Evolutionary conservation across 2,329 filamentous ascomycete species (phyloP).

Genomic region (Aspergillus terreus): DNA sequence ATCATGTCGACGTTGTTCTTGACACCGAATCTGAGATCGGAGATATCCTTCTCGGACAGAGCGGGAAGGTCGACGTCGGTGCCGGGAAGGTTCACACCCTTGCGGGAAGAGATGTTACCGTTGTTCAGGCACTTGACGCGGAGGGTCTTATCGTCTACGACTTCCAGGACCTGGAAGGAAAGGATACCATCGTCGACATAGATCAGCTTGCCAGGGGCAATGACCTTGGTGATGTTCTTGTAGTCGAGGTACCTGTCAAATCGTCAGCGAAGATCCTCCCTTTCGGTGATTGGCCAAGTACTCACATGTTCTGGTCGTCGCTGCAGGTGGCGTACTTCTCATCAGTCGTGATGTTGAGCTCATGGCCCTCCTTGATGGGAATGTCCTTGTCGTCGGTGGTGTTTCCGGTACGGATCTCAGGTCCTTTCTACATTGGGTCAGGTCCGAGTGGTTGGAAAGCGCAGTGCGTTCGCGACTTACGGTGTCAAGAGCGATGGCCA

Average conservation of each 20-base stretch:
- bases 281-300: not conserved
- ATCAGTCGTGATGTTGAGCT: constrained; percentile 96
- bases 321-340: constrained; percentile 81
- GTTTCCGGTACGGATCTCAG: constrained; percentile 82
- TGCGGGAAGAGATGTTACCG: constrained; percentile 96
- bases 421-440: constrained; percentile 58
- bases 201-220: constrained; percentile 83
- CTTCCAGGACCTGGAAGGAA: constrained; percentile 86
- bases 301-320: constrained; percentile 91
- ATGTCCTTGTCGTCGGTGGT: constrained; percentile 68
- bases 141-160: constrained; percentile 85
- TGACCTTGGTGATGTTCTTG: constrained; percentile 99
- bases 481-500: constrained; percentile 89
- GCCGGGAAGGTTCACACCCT: constrained; percentile 98
- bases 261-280: not conserved
- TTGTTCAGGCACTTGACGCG: constrained; percentile 90
- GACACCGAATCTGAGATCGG: constrained; percentile 89
- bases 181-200: constrained; percentile 98
- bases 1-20: constrained; percentile 99
- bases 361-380: constrained; percentile 75
- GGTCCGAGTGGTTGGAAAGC: not conserved
- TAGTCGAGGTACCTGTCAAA: constrained; percentile 83
- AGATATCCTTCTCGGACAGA: constrained; percentile 96
- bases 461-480: constrained; percentile 47
- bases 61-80: constrained; percentile 97